These are phyloP conservation scores for Chenopodium berlandieri DNA, from an alignment of 148 eudicot species.

Conservation along the genomic window DNA sequence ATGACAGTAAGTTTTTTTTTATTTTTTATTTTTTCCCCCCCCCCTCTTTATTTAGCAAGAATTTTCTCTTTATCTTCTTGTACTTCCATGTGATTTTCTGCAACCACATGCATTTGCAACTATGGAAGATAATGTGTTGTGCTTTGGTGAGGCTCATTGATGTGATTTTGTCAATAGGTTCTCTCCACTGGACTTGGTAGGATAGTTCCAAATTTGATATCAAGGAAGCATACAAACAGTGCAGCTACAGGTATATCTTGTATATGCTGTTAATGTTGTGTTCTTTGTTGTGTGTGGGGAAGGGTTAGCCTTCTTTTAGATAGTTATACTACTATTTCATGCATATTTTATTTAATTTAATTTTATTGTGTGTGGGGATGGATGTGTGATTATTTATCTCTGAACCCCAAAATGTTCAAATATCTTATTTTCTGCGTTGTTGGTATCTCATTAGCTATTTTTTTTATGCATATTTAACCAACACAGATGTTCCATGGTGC, in stretches of 20 bases:
- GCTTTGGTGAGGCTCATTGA: neutral
- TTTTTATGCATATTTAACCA: no score
- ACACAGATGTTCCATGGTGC: no score
- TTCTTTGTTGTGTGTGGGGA: no score
- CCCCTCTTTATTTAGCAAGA: neutral
- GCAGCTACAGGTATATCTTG: slow-evolving; percentile 76
- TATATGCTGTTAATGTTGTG: neutral
- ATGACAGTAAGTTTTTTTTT: slow-evolving; percentile 71
- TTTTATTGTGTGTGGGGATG: no score
- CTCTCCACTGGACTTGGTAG: slow-evolving; percentile 94
- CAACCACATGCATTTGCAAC: neutral
- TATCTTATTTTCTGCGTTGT: no score
- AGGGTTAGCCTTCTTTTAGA: no score
- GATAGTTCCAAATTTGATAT: slow-evolving; percentile 86
- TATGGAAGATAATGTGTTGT: neutral
- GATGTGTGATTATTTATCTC: no score
- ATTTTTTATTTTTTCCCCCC: neutral
- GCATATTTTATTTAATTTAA: no score
- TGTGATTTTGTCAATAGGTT: slow-evolving; percentile 36
- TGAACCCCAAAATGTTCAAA: no score
- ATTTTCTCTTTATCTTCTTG: neutral
- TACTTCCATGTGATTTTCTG: neutral
- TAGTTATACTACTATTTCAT: no score
- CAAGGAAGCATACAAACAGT: slow-evolving; percentile 93
- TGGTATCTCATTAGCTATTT: no score